phyloP scores from a whole-genome alignment of 1,139 yeast genomes.

The Scheffersomyces illinoinensis region DNA sequence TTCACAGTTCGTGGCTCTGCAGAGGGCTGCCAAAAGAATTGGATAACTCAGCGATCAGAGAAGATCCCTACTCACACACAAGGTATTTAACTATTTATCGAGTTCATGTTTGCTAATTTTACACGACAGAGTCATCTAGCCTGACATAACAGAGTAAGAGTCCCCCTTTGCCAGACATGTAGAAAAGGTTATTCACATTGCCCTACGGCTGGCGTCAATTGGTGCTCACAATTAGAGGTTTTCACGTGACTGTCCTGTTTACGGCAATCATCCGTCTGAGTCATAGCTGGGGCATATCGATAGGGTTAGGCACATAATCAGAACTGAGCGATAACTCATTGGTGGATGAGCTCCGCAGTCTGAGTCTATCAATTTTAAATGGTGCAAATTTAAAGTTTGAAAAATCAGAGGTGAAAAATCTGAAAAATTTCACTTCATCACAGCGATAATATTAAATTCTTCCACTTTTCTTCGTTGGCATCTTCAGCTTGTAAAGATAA shows the following conservation, averaged over 20 bases:
- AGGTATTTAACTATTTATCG: too few species aligned
- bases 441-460: background rate
- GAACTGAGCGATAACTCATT: constrained; percentile 3
- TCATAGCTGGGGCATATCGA: constrained; percentile 3
- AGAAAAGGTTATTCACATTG: too few species aligned
- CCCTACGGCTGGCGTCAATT: too few species aligned
- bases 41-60: too few species aligned
- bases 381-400: background rate
- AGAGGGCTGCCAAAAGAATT: too few species aligned
- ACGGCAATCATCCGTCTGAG: constrained; percentile 3
- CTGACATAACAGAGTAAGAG: too few species aligned
- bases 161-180: too few species aligned
- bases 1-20: too few species aligned
- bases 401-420: constrained; percentile 1
- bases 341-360: constrained; percentile 1
- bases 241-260: background rate
- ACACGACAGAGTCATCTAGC: too few species aligned
- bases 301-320: constrained; percentile 2
- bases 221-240: background rate
- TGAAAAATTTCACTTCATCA: background rate
- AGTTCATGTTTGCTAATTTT: too few species aligned
- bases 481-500: background rate
- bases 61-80: too few species aligned
- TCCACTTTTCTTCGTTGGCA: background rate
- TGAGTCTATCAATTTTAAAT: background rate